A percentile compares a stretch with the other conserved stretches of the same genome.
Conservation (phyloP, 2,329 filamentous ascomycete species). For the Xylaria sp. region DNA sequence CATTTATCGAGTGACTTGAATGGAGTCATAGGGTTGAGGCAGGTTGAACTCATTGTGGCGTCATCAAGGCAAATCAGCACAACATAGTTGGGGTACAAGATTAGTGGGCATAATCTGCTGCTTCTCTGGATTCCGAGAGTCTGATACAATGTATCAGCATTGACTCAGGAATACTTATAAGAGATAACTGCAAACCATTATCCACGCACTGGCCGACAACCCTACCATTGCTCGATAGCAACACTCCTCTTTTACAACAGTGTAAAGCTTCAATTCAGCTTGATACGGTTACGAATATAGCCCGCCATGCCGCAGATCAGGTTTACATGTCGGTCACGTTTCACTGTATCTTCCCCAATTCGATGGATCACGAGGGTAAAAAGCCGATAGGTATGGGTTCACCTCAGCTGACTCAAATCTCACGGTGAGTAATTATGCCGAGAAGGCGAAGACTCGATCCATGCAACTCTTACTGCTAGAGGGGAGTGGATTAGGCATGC, state of each 20-base stretch:
- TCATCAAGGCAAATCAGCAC: neutral
- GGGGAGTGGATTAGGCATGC: neutral
- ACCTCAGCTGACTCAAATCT: conserved; percentile 1
- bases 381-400: neutral
- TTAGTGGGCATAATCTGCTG: too few relatives aligned
- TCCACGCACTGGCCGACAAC: too few relatives aligned
- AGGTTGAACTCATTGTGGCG: neutral
- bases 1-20: neutral
- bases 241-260: neutral
- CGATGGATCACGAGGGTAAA: neutral
- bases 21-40: neutral
- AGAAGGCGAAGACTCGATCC: neutral
- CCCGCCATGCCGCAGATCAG: neutral
- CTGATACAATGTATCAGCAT: neutral
- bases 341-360: neutral
- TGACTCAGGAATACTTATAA: neutral
- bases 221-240: too few relatives aligned
- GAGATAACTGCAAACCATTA: too few relatives aligned
- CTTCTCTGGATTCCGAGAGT: too few relatives aligned
- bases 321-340: neutral
- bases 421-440: neutral
- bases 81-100: neutral
- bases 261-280: neutral
- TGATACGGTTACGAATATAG: neutral
- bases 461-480: neutral